These are phyloP conservation scores for Fagopyrum esculentum DNA, from an alignment of 148 eudicot species.

Conservation along the genomic window DNA sequence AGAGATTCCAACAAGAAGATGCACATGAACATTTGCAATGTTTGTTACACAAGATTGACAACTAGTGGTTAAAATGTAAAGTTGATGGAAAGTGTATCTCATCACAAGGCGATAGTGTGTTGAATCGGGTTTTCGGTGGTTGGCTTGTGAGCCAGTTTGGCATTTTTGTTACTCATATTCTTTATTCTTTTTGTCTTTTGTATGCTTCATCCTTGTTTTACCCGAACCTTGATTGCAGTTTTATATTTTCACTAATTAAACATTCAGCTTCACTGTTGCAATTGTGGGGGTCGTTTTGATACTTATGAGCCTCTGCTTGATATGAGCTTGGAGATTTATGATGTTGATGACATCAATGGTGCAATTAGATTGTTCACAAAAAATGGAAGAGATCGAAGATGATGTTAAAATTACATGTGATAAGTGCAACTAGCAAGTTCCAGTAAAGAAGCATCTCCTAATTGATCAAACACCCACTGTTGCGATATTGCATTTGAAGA, in stretches of 20 bases:
- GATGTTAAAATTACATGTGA: conserved; percentile 60
- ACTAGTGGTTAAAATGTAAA: conserved; percentile 32
- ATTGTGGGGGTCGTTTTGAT: conserved; percentile 67
- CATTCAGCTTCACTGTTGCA: conserved; percentile 68
- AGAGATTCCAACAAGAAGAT: conserved; percentile 82
- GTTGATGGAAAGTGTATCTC: conserved; percentile 9
- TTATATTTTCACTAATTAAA: not conserved
- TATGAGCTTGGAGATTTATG: conserved; percentile 85
- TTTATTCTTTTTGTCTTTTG: not conserved
- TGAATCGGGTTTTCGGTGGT: conserved; percentile 77
- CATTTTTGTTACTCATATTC: conserved; percentile 6
- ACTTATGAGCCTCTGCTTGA: conserved; percentile 68
- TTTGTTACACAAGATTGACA: conserved; percentile 72
- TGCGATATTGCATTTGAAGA: conserved; percentile 76
- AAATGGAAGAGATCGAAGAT: conserved; percentile 73
- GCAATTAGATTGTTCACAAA: conserved; percentile 83
- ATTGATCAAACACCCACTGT: conserved; percentile 67
- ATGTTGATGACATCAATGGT: conserved; percentile 39
- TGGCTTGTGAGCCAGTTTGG: conserved; percentile 78
- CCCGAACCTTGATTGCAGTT: not conserved
- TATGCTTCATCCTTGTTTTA: not conserved
- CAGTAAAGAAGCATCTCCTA: conserved; percentile 76
- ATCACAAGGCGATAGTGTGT: conserved; percentile 34
- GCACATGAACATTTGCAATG: conserved; percentile 90
- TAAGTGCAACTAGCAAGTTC: conserved; percentile 67